Conservation (phyloP, 768 basidiomycete genomes). For the Trametes maxima region DNA sequence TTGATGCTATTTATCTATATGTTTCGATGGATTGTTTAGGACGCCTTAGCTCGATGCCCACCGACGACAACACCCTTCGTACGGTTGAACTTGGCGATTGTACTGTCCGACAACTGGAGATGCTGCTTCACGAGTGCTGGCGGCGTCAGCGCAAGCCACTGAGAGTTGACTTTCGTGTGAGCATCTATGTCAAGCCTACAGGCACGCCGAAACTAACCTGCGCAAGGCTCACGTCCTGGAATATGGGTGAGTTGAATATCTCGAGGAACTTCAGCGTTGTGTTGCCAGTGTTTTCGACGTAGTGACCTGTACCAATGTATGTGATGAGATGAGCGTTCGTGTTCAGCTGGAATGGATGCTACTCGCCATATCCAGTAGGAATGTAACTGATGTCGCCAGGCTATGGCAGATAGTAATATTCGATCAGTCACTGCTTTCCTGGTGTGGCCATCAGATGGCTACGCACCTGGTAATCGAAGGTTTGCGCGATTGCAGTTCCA, state of each 20-base stretch:
- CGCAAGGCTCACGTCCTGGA: constrained; percentile 42
- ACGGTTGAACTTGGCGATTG: constrained; percentile 40
- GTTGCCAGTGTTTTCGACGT: constrained; percentile 43
- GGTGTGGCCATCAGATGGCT: not conserved
- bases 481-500: constrained; percentile 50
- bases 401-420: not conserved
- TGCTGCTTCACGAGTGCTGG: constrained; percentile 49
- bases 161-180: not conserved
- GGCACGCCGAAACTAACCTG: constrained; percentile 38
- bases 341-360: not conserved
- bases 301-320: constrained; percentile 32
- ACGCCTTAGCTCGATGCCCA: not conserved
- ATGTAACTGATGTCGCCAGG: constrained; percentile 48
- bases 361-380: constrained; percentile 52
- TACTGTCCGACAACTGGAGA: constrained; percentile 43
- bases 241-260: constrained; percentile 37
- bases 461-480: constrained; percentile 56
- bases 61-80: constrained; percentile 43
- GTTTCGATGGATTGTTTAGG: too few relatives aligned
- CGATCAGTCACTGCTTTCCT: too few relatives aligned
- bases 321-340: not conserved
- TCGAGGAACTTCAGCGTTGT: constrained; percentile 41
- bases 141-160: constrained; percentile 51
- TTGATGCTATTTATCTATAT: too few relatives aligned
- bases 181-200: not conserved